Base-by-base conservation (phyloP, 306 rosid genomes). In the Hippophae gyantsensis region DNA sequence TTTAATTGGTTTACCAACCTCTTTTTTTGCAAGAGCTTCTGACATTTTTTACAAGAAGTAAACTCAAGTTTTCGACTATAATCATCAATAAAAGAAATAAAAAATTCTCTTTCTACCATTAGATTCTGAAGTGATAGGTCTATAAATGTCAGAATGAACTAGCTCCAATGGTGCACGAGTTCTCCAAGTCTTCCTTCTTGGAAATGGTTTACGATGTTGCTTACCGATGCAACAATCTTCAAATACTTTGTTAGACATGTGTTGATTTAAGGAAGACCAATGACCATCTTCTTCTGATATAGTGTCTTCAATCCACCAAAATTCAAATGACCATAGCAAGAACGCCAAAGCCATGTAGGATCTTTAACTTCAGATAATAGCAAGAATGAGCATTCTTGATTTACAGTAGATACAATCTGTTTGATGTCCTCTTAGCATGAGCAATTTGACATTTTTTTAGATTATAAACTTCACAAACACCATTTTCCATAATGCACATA, bases 61-160 rank as follows among this genome's bases (percentile, higher is more conserved):
- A 7, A 45, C 11, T 6, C 48, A 45, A 7, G 11, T 45, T 7
- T 45, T 7, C 7, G 48, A 6, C 11, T 45, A 45, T 45, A 45
- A 10, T 45, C 7, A 45, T 45, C 48, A 45, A 45, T 6, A 6
- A 10, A 45, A 7, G 11, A 7, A 45, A 7, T 45, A 45, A 45
- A 45, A 45, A 2, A 45, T 45, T 9, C 11, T 66, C 75, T 57
- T 43, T 56, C 11, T 32, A 8, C 47, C 46, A 40, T 56, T 56
- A 5, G 13, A 56, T 11, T 7, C 7, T 9, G 23, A 45, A 10
- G 38, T 14, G 6, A 42, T 42, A 1, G 63, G 50, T 6, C 63
- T 12, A 14, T 12, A 58, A 1, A 42, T 43, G 25, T 58, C 12
- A 1, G 32, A n/a, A 43, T 58, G 49, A 5, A 58, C 44, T 7